Evolutionary conservation across 2,329 filamentous ascomycete genomes (phyloP), one percentile per base, ranked within the genome.

Genomic region (Teratosphaeria nubilosa): DNA sequence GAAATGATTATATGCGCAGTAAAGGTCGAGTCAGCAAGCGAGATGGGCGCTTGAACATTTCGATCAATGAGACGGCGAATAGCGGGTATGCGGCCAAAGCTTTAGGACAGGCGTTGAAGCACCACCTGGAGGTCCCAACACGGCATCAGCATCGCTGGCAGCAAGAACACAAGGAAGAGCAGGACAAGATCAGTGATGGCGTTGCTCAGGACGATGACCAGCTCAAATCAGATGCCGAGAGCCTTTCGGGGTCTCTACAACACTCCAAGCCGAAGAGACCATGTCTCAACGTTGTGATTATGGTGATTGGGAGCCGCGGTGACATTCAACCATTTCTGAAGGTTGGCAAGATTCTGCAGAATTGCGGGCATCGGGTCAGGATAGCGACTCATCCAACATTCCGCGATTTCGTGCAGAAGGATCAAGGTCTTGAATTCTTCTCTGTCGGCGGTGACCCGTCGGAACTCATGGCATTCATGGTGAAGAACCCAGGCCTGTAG

Each of bases 381-480:
- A 85, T 92, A 54, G 88, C 88, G 1, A 91, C 88, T 0, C 89
- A 92, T 66, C 86, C 87, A 1, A 84, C 84, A 0, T 92, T 92
- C 70, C 84, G 84, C 53, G 82, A 89, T 0, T 90, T 91, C 65
- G 82, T 92, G 1, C 81, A 89, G 65, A 80, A 86, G 54, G 86
- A 90, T 61, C 84, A 75, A 14, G 86, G 84, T 0, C 77, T 92
- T 0, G 88, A 92, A 65, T 92, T 92, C 74, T 92, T 91, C 72
- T 86, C 83, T 1, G 82, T 91, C 1, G 88, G 88, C 1, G 89
- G 89, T 1, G 85, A 92, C 65, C 89, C 89, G 1, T 83, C 86
- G 0, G 87, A 91, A 71, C 76, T 94, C 1, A 92, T 92, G 89
- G 86, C 87, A 0, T 92, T 91, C 70, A 92, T 94, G 89, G 87